A percentile compares a stretch with the other conserved stretches of the same genome.
phyloP scores from a whole-genome alignment of 2,329 filamentous ascomycete genomes.

The Sclerotinia glacialis region DNA sequence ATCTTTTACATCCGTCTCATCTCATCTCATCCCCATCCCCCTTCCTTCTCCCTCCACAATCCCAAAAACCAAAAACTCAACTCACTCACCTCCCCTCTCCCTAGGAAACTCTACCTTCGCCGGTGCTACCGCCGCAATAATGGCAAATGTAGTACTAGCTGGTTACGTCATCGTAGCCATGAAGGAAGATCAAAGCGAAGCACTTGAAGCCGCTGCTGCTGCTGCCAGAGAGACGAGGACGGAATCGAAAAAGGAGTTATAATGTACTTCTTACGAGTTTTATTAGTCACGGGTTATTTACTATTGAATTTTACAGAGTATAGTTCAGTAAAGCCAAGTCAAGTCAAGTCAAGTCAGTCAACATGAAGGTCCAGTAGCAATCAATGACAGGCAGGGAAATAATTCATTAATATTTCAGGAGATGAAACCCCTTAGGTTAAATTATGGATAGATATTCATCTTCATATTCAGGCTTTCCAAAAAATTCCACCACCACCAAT shows the following conservation, averaged over 20 bases:
- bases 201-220: constrained; percentile 39
- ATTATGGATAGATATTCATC: constrained; percentile 7
- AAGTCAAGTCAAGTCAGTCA: neutral
- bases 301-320: no score
- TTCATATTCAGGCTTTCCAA: constrained; percentile 5
- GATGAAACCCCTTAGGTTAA: neutral
- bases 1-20: neutral
- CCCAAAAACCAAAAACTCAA: neutral
- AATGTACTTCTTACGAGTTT: neutral
- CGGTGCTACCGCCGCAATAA: constrained; percentile 78
- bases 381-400: neutral
- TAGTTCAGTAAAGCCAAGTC: neutral
- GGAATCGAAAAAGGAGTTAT: constrained; percentile 26
- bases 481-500: neutral
- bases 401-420: neutral
- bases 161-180: constrained; percentile 91
- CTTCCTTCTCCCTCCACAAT: neutral
- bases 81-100: constrained; percentile 14
- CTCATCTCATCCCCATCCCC: neutral
- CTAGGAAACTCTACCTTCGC: constrained; percentile 85
- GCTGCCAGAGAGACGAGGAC: constrained; percentile 42
- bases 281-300: no score
- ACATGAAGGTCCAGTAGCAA: no score
- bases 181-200: constrained; percentile 67
- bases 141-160: constrained; percentile 88